Base-by-base conservation (phyloP, 176 grass and related monocot species). In the Typha latifolia region DNA sequence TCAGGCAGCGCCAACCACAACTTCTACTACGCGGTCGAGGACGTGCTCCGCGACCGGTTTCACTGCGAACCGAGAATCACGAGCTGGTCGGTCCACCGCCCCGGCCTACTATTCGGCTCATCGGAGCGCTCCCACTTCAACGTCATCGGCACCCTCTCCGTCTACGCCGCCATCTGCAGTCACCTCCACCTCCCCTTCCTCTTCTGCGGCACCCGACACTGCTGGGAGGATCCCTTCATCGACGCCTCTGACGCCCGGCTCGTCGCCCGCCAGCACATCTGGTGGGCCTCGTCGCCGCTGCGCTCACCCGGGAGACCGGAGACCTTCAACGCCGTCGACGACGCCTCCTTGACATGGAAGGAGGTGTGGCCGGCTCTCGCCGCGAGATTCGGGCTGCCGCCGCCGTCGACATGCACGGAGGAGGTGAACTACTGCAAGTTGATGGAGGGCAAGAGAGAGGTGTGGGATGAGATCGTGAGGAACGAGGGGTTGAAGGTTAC, bases 11-110 rank as follows among this genome's bases (percentile, higher is more conserved):
- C 43, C 67, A 9, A 10, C 51, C 49, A 34, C 22, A 80, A 80
- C 64, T 81, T 81, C 43, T 81, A 81, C 43, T 62, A 69, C 34
- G 70, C 48, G 31, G 52, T 74, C 4, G 64, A 81, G 63, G 73
- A 48, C 51, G 62, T 61, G 52, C 66, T 68, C 23, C 32, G 19
- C 1, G 18, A 23, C 37, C 37, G 37, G 37, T 43, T 43, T 1
- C 5, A 43, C 37, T 43, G 8, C 22, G 14, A 14, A 16, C 24
- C 10, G 62, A 48, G 62, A 2, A 4, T 61, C 24, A 67, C 47
- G 4, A 81, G 51, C 52, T 81, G 78, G 71, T 81, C 78, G 23
- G 71, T 81, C 12, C 78, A 81, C 51, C 78, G 78, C 12, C 78
- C 78, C 0, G 70, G 78, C 15, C 43, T 81, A 23, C 64, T 81